Conservation (phyloP, 2,329 filamentous ascomycete genomes). For the Microsporum canis region DNA sequence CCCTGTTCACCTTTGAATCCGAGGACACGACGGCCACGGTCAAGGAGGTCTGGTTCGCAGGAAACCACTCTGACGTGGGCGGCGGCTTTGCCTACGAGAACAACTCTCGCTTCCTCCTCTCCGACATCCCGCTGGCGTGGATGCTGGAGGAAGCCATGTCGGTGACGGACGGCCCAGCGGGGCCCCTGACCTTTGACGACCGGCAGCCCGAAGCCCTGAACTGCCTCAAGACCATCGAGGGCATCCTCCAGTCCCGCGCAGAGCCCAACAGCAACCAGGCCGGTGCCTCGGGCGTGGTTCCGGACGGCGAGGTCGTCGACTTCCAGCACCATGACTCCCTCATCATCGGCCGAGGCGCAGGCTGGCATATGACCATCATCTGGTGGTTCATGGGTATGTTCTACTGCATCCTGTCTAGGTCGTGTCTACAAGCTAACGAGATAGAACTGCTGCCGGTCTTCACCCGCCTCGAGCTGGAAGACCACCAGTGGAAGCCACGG, state of each 20-base stretch:
- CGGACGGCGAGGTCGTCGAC: background rate
- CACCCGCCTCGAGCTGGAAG: constrained; percentile 27
- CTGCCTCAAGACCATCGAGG: constrained; percentile 3
- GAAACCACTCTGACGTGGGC: constrained; percentile 44
- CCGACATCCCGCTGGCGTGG: constrained; percentile 43
- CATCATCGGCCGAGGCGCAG: constrained; percentile 22
- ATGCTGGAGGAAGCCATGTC: constrained; percentile 40
- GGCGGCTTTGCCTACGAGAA: constrained; percentile 40
- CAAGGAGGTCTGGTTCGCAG: constrained; percentile 47
- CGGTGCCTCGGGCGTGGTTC: background rate
- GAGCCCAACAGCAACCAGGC: background rate
- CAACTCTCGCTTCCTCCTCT: constrained; percentile 27
- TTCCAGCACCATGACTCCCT: constrained; percentile 24
- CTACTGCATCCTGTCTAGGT: background rate
- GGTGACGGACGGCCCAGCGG: constrained; percentile 16
- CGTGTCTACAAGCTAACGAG: background rate
- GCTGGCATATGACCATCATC: constrained; percentile 19
- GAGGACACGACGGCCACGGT: constrained; percentile 29
- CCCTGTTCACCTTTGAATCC: constrained; percentile 29
- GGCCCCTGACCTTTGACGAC: constrained; percentile 17
- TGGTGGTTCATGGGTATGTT: constrained; percentile 27
- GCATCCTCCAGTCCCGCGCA: constrained; percentile 7
- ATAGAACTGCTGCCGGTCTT: constrained; percentile 28
- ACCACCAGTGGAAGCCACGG: constrained; percentile 26
- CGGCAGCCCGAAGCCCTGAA: constrained; percentile 10